Evolutionary conservation across 768 basidiomycete species (phyloP).

Genomic region (Atractiella rhizophila): DNA sequence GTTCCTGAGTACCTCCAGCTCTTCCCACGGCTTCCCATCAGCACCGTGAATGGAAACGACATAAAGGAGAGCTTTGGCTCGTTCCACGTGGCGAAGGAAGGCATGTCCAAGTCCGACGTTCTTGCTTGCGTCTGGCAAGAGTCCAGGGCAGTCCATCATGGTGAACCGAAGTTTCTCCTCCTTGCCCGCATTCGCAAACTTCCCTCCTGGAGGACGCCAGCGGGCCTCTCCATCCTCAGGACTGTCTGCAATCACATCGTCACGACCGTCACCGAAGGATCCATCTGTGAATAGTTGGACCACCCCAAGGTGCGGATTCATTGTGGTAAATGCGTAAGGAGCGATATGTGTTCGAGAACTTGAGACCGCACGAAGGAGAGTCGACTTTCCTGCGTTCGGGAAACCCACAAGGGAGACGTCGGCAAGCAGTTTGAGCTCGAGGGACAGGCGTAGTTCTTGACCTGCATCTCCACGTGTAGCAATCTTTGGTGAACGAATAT

Average conservation of each 20-base stretch:
- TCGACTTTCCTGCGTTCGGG: conserved; percentile 77
- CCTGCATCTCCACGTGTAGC: conserved; percentile 54
- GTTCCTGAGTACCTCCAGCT: conserved; percentile 41
- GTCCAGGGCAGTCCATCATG: conserved; percentile 87
- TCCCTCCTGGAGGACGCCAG: conserved; percentile 21
- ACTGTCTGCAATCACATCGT: too few species aligned
- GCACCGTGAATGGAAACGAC: conserved; percentile 63
- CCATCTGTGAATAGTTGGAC: conserved; percentile 25
- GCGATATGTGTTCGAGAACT: conserved; percentile 68
- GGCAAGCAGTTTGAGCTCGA: conserved; percentile 80
- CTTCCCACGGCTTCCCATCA: conserved; percentile 54
- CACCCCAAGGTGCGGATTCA: conserved; percentile 79
- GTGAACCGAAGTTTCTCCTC: conserved; percentile 65
- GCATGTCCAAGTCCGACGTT: conserved; percentile 82
- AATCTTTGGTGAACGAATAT: conserved; percentile 53
- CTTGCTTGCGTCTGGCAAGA: conserved; percentile 57
- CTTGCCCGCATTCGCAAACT: conserved; percentile 4
- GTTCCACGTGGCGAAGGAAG: conserved; percentile 76
- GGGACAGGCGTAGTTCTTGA: conserved; percentile 49
- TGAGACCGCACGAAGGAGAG: conserved; percentile 65
- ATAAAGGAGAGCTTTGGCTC: conserved; percentile 67
- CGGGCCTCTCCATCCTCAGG: too few species aligned
- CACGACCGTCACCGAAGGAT: conserved; percentile 33
- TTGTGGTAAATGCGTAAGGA: conserved; percentile 75
- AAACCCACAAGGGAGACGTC: conserved; percentile 91